phyloP scores from a whole-genome alignment of 2,329 filamentous ascomycete genomes.

The Parafenestella ontariensis region DNA sequence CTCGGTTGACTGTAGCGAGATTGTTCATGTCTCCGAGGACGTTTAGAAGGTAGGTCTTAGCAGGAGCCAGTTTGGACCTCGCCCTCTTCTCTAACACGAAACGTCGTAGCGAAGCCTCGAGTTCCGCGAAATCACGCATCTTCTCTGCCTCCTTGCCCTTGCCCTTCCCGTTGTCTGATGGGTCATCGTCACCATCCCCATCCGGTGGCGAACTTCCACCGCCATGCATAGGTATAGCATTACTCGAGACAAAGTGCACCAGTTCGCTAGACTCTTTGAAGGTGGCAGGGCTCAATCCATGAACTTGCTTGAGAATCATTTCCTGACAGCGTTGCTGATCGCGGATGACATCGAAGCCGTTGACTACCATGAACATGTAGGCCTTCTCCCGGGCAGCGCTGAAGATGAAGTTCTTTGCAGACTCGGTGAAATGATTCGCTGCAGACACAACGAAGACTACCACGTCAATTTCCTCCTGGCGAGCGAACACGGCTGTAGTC shows the following conservation, averaged over 20 bases:
- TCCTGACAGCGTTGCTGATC: conserved; percentile 92
- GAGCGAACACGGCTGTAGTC: conserved; percentile 94
- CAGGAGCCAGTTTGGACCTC: conserved; percentile 92
- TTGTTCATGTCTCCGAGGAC: conserved; percentile 86
- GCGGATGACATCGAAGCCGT: conserved; percentile 92
- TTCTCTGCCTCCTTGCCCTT: conserved; percentile 81
- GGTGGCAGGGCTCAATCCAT: conserved; percentile 85
- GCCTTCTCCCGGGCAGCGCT: conserved; percentile 96
- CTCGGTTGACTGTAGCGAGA: conserved; percentile 83
- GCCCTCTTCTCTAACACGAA: conserved; percentile 97
- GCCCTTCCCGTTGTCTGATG: conserved; percentile 55
- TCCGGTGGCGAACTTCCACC: conserved; percentile 42
- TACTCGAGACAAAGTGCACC: conserved; percentile 97
- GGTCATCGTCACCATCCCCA: conserved; percentile 51
- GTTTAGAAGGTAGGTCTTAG: conserved; percentile 93
- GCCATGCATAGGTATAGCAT: conserved; percentile 78
- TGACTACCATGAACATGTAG: conserved; percentile 99
- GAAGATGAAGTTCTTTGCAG: conserved; percentile 97
- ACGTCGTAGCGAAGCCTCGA: conserved; percentile 86
- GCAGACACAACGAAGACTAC: conserved; percentile 98
- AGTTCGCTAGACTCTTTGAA: conserved; percentile 91
- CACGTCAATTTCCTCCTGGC: conserved; percentile 98
- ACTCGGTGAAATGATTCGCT: conserved; percentile 96
- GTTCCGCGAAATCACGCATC: conserved; percentile 83
- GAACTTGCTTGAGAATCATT: conserved; percentile 90